These are phyloP conservation scores for Paspalum notatum DNA, from an alignment of 176 grass and related monocot genomes.

Conservation along the genomic window DNA sequence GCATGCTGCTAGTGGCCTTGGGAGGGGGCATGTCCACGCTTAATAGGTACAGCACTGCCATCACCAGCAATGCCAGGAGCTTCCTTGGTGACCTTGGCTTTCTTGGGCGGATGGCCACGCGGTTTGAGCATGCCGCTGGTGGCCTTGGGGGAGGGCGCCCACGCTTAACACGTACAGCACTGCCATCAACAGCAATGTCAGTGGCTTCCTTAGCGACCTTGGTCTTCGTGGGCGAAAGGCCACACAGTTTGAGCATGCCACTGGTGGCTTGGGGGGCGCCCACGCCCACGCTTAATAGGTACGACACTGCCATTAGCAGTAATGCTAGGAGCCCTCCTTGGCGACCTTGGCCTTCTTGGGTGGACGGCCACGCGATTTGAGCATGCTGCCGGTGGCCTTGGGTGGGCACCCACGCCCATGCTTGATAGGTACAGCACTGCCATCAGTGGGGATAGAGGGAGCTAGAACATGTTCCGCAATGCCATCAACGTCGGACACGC, in stretches of 20 bases:
- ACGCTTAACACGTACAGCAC: conserved; percentile 47
- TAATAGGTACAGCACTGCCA: too few relatives aligned
- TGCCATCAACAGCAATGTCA: background rate
- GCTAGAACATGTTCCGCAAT: background rate
- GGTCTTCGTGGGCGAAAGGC: conserved; percentile 60
- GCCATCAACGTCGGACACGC: too few relatives aligned
- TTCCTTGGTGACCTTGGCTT: too few relatives aligned
- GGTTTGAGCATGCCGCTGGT: too few relatives aligned
- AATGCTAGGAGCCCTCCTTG: background rate
- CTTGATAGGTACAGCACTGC: conserved; percentile 24
- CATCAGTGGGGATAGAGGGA: background rate
- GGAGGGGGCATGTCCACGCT: too few relatives aligned
- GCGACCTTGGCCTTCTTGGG: conserved; percentile 59
- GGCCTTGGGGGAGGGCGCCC: conserved; percentile 73
- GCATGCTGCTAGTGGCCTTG: too few relatives aligned
- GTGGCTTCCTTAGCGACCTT: conserved; percentile 1
- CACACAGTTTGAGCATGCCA: too few relatives aligned
- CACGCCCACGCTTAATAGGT: conserved; percentile 68
- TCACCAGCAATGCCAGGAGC: too few relatives aligned
- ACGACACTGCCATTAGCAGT: background rate
- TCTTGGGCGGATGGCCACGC: too few relatives aligned
- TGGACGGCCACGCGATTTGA: conserved; percentile 49
- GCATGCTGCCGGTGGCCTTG: conserved; percentile 62
- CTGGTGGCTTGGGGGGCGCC: conserved; percentile 77
- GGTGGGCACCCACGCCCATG: conserved; percentile 65